These are phyloP conservation scores for Phytomonas francai DNA, from an alignment of 208 protist genomes.

Conservation along the genomic window DNA sequence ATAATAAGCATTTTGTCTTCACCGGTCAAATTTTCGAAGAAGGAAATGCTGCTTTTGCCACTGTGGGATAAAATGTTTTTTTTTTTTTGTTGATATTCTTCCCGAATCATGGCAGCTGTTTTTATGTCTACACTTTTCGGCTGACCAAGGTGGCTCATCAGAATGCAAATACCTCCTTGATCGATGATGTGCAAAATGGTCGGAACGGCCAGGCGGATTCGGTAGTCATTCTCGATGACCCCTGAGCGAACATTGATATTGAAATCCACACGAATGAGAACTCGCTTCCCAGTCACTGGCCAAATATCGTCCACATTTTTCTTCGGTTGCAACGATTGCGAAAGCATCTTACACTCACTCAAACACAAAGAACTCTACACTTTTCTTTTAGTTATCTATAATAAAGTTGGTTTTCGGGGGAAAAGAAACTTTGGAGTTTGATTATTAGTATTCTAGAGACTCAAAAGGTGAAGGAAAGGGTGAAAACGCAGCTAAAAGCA, in stretches of 20 bases:
- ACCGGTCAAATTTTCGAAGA: slow-evolving; percentile 50
- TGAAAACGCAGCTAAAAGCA: too few species aligned
- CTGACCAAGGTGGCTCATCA: slow-evolving; percentile 96
- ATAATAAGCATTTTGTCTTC: slow-evolving; percentile 66
- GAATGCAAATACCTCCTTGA: slow-evolving; percentile 80
- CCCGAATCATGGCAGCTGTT: slow-evolving; percentile 22
- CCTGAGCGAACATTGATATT: slow-evolving; percentile 94
- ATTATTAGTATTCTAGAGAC: too few species aligned
- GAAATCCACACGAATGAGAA: slow-evolving; percentile 95
- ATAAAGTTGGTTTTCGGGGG: too few species aligned
- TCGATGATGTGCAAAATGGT: slow-evolving; percentile 94
- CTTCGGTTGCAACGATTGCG: slow-evolving; percentile 35
- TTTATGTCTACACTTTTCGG: slow-evolving; percentile 85
- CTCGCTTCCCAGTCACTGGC: slow-evolving; percentile 89
- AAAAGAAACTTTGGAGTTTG: too few species aligned
- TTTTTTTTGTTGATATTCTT: slow-evolving; percentile 4
- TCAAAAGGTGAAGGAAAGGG: too few species aligned
- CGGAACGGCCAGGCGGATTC: slow-evolving; percentile 93
- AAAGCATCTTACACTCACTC: too few species aligned
- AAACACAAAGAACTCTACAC: too few species aligned
- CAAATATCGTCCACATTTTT: slow-evolving; percentile 82
- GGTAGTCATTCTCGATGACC: slow-evolving; percentile 89
- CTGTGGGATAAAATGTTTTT: slow-evolving; percentile 7
- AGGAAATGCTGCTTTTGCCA: slow-evolving; percentile 22
- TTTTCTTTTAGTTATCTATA: too few species aligned